phyloP scores from a whole-genome alignment of 2,329 filamentous ascomycete species.

The Sclerotiophoma versabilis region DNA sequence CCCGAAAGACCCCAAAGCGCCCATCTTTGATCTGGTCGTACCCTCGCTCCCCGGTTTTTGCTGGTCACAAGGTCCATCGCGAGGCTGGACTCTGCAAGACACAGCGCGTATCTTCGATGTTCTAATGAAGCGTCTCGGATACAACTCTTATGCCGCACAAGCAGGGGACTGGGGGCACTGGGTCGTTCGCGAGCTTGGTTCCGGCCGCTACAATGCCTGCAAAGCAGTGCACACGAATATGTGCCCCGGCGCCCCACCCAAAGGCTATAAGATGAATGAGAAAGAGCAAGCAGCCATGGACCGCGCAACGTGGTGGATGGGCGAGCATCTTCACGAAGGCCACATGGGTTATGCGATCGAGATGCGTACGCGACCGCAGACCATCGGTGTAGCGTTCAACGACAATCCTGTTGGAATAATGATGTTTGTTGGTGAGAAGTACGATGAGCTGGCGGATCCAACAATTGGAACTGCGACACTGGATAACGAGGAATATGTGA shows the following conservation, averaged over 20 bases:
- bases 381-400: constrained; percentile 52
- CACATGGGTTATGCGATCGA: constrained; percentile 54
- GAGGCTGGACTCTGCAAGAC: constrained; percentile 53
- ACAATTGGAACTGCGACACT: constrained; percentile 31
- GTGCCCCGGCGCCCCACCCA: constrained; percentile 48
- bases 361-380: constrained; percentile 55
- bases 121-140: constrained; percentile 48
- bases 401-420: constrained; percentile 56
- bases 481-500: constrained; percentile 39
- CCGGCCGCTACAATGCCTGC: constrained; percentile 45
- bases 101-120: constrained; percentile 46
- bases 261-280: constrained; percentile 36
- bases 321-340: constrained; percentile 38
- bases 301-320: constrained; percentile 44
- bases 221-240: constrained; percentile 54
- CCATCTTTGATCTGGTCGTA: constrained; percentile 64
- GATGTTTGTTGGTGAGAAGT: constrained; percentile 56
- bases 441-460: constrained; percentile 49
- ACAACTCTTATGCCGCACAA: constrained; percentile 49
- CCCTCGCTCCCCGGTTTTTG: constrained; percentile 60
- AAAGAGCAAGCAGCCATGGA: constrained; percentile 45
- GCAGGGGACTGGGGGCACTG: constrained; percentile 54
- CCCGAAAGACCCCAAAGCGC: constrained; percentile 31
- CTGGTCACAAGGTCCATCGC: constrained; percentile 27
- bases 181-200: constrained; percentile 50